Evolutionary conservation across 2,329 filamentous ascomycete species (phyloP).

Genomic region (Exophiala aquamarina): DNA sequence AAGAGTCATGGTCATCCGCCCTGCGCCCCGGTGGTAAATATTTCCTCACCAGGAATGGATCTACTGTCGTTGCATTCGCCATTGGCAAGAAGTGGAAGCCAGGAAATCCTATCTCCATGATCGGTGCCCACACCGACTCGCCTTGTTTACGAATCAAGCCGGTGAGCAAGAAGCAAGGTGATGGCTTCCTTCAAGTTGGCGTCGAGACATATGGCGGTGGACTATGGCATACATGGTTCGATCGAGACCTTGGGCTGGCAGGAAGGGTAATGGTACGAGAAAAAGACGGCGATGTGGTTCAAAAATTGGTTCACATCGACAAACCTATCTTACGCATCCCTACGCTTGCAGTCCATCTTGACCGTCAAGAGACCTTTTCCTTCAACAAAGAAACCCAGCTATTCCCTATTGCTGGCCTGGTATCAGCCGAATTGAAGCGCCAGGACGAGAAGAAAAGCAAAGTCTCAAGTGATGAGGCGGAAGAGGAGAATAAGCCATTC

Average conservation of each 20-base stretch:
- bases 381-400: conserved; percentile 98
- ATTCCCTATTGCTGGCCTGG: conserved; percentile 87
- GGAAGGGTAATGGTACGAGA: conserved; percentile 81
- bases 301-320: conserved; percentile 86
- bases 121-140: conserved; percentile 95
- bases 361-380: conserved; percentile 79
- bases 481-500: conserved; percentile 52
- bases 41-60: conserved; percentile 90
- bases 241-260: conserved; percentile 87
- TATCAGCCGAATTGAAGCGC: conserved; percentile 83
- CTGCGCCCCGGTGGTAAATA: conserved; percentile 89
- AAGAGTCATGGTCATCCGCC: conserved; percentile 79
- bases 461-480: conserved; percentile 45
- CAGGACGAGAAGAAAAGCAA: conserved; percentile 43
- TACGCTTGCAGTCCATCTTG: conserved; percentile 89
- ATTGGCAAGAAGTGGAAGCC: conserved; percentile 89
- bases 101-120: conserved; percentile 86
- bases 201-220: conserved; percentile 97
- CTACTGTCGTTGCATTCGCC: conserved; percentile 88
- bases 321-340: conserved; percentile 89
- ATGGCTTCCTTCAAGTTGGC: conserved; percentile 89
- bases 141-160: conserved; percentile 91
- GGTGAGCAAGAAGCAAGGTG: conserved; percentile 81
- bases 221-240: conserved; percentile 98
- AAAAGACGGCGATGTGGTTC: conserved; percentile 70